Conservation (phyloP, 495 filamentous ascomycete species). For the Hyaloscypha variabilis region DNA sequence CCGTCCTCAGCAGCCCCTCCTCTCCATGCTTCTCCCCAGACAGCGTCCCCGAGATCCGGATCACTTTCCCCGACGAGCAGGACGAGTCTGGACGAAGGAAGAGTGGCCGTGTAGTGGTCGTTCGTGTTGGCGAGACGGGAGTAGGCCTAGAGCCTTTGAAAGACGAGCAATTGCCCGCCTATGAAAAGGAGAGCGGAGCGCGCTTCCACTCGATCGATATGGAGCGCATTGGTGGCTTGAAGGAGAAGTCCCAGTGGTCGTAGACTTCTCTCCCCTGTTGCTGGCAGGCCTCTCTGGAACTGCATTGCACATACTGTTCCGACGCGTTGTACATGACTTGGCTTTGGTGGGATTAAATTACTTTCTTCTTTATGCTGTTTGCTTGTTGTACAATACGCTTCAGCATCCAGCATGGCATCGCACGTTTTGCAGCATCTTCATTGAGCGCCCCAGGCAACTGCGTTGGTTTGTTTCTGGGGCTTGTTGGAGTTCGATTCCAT, state of each 20-base stretch:
- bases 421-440: neutral
- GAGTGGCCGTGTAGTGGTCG: conserved; percentile 88
- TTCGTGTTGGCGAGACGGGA: conserved; percentile 84
- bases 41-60: conserved; percentile 89
- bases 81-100: conserved; percentile 84
- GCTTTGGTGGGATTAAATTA: neutral
- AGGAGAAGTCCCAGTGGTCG: conserved; percentile 65
- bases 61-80: conserved; percentile 96
- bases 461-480: conserved; percentile 1
- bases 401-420: neutral
- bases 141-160: conserved; percentile 84
- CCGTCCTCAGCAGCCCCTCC: conserved; percentile 72
- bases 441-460: neutral
- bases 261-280: conserved; percentile 7
- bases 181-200: conserved; percentile 72
- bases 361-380: conserved; percentile 8
- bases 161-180: conserved; percentile 78
- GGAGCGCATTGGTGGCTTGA: conserved; percentile 90
- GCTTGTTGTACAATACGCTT: conserved; percentile 4
- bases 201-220: conserved; percentile 92
- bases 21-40: conserved; percentile 75
- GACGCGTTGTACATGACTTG: conserved; percentile 12
- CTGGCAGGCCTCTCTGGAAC: neutral
- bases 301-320: conserved; percentile 11
- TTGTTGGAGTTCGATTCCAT: neutral